Percentiles rank a stretch among this genome's conserved stretches.
Conservation (phyloP, 345 rosid species). For the Eucalyptus shirleyi region DNA sequence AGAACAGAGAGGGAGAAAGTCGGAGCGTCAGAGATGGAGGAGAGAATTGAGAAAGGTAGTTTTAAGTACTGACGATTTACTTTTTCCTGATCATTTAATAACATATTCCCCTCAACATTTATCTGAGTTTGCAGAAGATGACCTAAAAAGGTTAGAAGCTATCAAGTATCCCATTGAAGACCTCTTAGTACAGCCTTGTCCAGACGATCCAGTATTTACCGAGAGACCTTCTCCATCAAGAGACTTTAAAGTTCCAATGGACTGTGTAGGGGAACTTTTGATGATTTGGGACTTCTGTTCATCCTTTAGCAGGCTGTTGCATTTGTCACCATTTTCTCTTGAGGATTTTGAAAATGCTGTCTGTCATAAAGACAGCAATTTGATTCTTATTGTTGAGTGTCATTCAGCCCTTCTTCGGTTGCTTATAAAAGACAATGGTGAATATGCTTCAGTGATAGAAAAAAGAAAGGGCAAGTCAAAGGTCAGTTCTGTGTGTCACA, state of each 20-base stretch:
- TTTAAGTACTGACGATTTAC: background rate
- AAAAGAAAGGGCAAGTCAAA: conserved; percentile 53
- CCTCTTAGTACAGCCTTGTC: conserved; percentile 53
- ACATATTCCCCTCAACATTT: background rate
- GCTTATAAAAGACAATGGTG: conserved; percentile 43
- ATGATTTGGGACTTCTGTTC: conserved; percentile 97
- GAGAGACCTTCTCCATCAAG: conserved; percentile 69
- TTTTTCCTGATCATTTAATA: background rate
- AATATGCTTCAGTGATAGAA: conserved; percentile 20
- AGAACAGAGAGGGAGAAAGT: conserved; percentile 37
- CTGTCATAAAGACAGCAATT: conserved; percentile 79
- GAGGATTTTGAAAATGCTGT: conserved; percentile 93
- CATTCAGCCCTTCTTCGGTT: conserved; percentile 75
- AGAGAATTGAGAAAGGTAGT: background rate
- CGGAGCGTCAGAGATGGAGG: conserved; percentile 10
- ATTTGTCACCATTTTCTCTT: conserved; percentile 68
- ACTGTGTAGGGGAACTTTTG: conserved; percentile 78
- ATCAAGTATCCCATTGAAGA: conserved; percentile 91
- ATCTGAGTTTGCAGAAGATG: conserved; percentile 33
- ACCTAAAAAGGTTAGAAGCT: conserved; percentile 18
- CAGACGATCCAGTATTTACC: conserved; percentile 59
- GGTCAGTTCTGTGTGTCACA: conserved; percentile 17
- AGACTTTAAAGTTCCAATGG: conserved; percentile 67
- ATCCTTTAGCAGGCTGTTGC: conserved; percentile 62
- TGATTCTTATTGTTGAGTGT: conserved; percentile 64